These are phyloP conservation scores for Salix dunnii DNA, from an alignment of 345 rosid genomes.

Conservation along the genomic window DNA sequence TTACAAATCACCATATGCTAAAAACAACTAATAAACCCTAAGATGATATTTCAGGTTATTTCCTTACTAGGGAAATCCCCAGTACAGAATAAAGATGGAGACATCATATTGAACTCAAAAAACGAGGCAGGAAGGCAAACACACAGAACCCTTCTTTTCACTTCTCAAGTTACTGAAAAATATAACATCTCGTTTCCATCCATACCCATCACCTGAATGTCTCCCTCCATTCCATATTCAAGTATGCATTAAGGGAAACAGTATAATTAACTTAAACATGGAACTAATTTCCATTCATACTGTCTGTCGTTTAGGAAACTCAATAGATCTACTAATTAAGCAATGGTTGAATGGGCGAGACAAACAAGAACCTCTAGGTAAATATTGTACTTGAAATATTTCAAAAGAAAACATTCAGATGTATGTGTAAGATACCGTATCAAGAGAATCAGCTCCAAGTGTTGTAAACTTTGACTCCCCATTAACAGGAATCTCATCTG, in stretches of 20 bases:
- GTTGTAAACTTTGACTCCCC: constrained; percentile 65
- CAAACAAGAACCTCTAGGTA: not conserved
- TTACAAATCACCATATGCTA: not conserved
- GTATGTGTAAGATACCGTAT: constrained; percentile 48
- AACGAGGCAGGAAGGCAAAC: not conserved
- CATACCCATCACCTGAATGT: not conserved
- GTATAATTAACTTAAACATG: not conserved
- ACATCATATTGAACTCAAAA: not conserved
- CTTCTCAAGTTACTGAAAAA: not conserved
- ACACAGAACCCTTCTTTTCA: not conserved
- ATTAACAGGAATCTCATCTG: constrained; percentile 45
- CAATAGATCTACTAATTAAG: not conserved
- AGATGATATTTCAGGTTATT: not conserved
- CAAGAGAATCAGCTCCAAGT: constrained; percentile 94
- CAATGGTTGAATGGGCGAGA: not conserved
- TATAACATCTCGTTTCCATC: not conserved
- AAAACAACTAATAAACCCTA: not conserved
- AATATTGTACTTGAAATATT: not conserved
- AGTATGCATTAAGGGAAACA: not conserved
- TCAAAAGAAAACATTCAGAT: not conserved
- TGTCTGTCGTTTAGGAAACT: not conserved
- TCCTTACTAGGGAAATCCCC: not conserved
- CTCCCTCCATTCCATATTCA: not conserved
- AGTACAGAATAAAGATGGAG: not conserved
- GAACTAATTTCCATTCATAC: not conserved